Conservation (phyloP, 2,329 filamentous ascomycete species). For the Ophiostoma ulmi region DNA sequence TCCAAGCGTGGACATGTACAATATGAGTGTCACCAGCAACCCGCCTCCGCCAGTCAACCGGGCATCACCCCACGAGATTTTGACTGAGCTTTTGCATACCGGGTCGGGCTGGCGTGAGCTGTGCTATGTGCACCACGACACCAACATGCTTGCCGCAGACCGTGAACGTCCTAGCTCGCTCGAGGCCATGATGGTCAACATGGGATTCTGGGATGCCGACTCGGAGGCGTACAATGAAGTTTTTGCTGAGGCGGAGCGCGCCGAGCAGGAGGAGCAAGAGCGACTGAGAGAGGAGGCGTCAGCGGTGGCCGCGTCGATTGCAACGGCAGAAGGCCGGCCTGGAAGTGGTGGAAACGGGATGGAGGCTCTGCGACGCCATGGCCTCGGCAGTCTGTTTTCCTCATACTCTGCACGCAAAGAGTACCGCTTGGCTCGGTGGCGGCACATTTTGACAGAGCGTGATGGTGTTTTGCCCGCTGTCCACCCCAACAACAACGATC, state of each 20-base stretch:
- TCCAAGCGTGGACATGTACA: constrained; percentile 24
- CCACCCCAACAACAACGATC: background rate
- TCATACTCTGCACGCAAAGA: constrained; percentile 23
- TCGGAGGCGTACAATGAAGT: constrained; percentile 23
- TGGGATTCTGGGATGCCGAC: constrained; percentile 29
- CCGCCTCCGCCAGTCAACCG: constrained; percentile 14
- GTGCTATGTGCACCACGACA: constrained; percentile 28
- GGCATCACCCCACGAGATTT: constrained; percentile 24
- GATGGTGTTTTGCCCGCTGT: constrained; percentile 19
- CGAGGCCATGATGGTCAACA: constrained; percentile 30
- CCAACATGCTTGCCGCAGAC: constrained; percentile 25
- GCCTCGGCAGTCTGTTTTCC: constrained; percentile 22
- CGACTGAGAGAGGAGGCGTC: background rate
- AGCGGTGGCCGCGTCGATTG: no score
- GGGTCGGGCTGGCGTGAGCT: constrained; percentile 29
- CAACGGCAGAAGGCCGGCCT: background rate
- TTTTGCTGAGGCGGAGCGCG: constrained; percentile 22
- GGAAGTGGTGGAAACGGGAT: background rate
- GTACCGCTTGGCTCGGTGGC: constrained; percentile 27
- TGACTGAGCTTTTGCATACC: constrained; percentile 25
- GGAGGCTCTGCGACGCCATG: constrained; percentile 15
- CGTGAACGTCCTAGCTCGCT: constrained; percentile 24
- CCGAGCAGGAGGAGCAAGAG: constrained; percentile 15
- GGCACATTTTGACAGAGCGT: constrained; percentile 23
- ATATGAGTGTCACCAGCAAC: constrained; percentile 20